Evolutionary conservation across 352 stramenopile species (phyloP), one percentile per base, ranked within the genome.

Genomic region (Phytophthora syringae): DNA sequence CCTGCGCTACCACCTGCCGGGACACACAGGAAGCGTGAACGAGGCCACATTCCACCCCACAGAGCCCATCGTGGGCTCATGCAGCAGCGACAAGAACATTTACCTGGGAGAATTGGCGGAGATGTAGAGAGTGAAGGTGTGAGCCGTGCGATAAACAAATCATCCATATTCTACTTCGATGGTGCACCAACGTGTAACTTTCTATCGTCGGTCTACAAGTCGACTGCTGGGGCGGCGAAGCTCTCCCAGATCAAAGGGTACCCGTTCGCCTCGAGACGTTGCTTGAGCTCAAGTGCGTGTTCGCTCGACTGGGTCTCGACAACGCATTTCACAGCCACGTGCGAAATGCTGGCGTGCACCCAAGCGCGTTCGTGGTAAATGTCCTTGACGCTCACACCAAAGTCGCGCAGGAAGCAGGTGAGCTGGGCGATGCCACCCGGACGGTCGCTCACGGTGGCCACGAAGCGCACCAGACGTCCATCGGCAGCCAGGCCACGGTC

Each of bases 351-450:
- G 22, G 91, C 86, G 72, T 98, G 92, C 30, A 99, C 88, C 90
- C 97, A 99, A 18, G 95, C 94, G 28, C 97, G 92, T 73, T 99
- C 95, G 77, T 99, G 97, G 77, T 98, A 98, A 57, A 99, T 98
- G 72, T 99, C 97, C 75, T 99, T 99, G 39, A 99, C 96, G 53
- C 84, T 97, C 44, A 97, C 88, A 47, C 86, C 86, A 25, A 79
- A 86, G 62, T 98, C 86, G 64, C 79, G 86, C 24, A 99, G 74
- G 50, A 98, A 74, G 45, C 84, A 91, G 10, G 96, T 96, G 3
- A 99, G 79, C 58, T 91, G 78, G 24, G 90, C 89, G 52, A 99
- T 99, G 49, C 97, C 97, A 16, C 94, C 94, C 0, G 95, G 96
- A 49, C 97, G 87, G 74, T 99, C 97, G 27, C 91, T 98, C 20